A percentile compares a stretch with the other conserved stretches of the same genome.
Evolutionary conservation across 2,329 filamentous ascomycete species (phyloP).

Genomic region (Cercospora beticola): DNA sequence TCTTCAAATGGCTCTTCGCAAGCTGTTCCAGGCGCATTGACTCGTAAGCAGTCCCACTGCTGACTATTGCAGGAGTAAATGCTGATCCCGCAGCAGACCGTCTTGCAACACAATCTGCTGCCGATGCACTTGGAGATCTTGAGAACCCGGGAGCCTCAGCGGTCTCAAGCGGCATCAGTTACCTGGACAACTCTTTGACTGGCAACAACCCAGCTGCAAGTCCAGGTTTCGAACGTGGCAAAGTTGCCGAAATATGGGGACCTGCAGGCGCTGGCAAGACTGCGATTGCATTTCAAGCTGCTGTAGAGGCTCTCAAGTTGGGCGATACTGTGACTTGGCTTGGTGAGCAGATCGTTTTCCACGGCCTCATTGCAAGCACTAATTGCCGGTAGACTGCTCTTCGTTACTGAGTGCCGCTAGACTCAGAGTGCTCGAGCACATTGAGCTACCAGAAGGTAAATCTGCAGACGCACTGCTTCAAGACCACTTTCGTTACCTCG

Average conservation of each 20-base stretch:
- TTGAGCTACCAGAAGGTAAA: not conserved
- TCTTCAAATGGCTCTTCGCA: slow-evolving; percentile 9
- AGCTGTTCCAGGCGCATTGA: not conserved
- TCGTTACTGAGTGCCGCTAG: slow-evolving; percentile 15
- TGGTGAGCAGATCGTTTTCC: not conserved
- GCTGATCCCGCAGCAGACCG: slow-evolving; percentile 13
- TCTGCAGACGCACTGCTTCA: not conserved
- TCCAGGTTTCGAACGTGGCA: slow-evolving; percentile 69
- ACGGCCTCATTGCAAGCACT: not conserved
- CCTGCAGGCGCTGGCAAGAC: slow-evolving; percentile 86
- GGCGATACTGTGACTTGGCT: slow-evolving; percentile 74
- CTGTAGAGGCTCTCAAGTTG: slow-evolving; percentile 59
- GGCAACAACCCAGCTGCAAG: slow-evolving; percentile 5
- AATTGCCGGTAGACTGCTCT: slow-evolving; percentile 12
- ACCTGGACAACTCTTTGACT: slow-evolving; percentile 17
- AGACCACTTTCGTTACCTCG: slow-evolving; percentile 61
- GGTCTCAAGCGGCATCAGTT: slow-evolving; percentile 16
- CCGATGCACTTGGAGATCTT: slow-evolving; percentile 14
- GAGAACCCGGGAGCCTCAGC: not conserved
- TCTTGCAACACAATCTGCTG: slow-evolving; percentile 21
- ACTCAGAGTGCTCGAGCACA: not conserved
- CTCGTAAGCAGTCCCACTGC: slow-evolving; percentile 4
- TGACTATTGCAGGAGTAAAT: too few relatives aligned
- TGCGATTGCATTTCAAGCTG: slow-evolving; percentile 58
- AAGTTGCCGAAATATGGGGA: slow-evolving; percentile 84